Conservation (phyloP, 106 monocot species). For the Hemerocallis citrina region DNA sequence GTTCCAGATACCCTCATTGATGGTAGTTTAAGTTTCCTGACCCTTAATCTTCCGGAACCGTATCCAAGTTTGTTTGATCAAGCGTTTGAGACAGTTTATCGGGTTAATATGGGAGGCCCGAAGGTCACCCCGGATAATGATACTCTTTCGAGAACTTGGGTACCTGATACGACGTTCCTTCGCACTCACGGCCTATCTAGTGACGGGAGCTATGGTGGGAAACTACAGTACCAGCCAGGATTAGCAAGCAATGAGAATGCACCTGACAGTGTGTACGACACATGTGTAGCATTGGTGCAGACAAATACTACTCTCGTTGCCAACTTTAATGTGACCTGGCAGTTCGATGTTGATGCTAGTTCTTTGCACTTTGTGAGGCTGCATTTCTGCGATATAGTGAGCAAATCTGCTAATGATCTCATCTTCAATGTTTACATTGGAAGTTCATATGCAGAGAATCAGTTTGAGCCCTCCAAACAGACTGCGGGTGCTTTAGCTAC, state of each 20-base stretch:
- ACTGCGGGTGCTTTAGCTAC: constrained; percentile 15
- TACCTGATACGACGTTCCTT: constrained; percentile 30
- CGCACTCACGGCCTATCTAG: constrained; percentile 10
- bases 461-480: constrained; percentile 26
- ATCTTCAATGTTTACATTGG: constrained; percentile 54
- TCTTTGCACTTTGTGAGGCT: constrained; percentile 52
- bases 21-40: constrained; percentile 19
- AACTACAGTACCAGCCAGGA: constrained; percentile 7
- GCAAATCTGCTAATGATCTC: constrained; percentile 10
- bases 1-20: constrained; percentile 49
- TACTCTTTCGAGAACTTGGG: constrained; percentile 69
- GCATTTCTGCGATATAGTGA: constrained; percentile 85
- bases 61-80: constrained; percentile 30
- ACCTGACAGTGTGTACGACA: constrained; percentile 41
- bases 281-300: constrained; percentile 23
- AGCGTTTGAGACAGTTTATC: constrained; percentile 51
- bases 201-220: background rate
- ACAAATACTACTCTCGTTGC: constrained; percentile 3
- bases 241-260: constrained; percentile 37
- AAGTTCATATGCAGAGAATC: constrained; percentile 4
- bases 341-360: constrained; percentile 35
- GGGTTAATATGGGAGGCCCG: constrained; percentile 73
- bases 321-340: constrained; percentile 66
- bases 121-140: constrained; percentile 39
- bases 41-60: constrained; percentile 14